These are phyloP conservation scores for Zymoseptoria tritici DNA, from an alignment of 2,329 filamentous ascomycete species.

Conservation along the genomic window DNA sequence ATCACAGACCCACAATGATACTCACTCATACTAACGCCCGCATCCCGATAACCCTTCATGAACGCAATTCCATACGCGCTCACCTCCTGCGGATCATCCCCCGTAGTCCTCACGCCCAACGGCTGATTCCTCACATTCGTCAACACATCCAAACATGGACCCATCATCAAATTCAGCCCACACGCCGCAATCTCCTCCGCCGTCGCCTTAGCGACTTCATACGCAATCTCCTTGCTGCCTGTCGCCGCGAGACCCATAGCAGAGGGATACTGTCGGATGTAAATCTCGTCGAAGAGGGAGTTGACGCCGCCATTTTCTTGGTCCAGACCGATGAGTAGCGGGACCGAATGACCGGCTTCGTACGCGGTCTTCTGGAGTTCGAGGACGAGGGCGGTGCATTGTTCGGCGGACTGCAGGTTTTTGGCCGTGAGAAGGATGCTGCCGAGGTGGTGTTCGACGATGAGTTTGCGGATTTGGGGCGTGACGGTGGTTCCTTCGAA, in stretches of 20 bases:
- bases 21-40: constrained; percentile 65
- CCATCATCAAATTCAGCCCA: constrained; percentile 92
- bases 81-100: constrained; percentile 91
- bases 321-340: constrained; percentile 82
- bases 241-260: constrained; percentile 96
- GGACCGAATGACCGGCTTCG: constrained; percentile 80
- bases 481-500: constrained; percentile 81
- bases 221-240: constrained; percentile 74
- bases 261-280: constrained; percentile 92
- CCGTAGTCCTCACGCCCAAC: constrained; percentile 78
- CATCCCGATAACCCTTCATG: constrained; percentile 88
- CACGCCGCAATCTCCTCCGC: constrained; percentile 87
- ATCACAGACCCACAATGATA: background rate
- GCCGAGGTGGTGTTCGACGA: constrained; percentile 78
- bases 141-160: constrained; percentile 85
- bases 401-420: constrained; percentile 81
- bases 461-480: constrained; percentile 71
- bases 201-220: constrained; percentile 85
- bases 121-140: constrained; percentile 90
- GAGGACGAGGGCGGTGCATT: constrained; percentile 79
- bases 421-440: constrained; percentile 79
- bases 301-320: constrained; percentile 98
- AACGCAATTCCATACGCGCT: constrained; percentile 86
- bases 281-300: constrained; percentile 90
- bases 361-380: constrained; percentile 89